Evolutionary conservation across 192 early-diverging fungal genomes (phyloP), one percentile per base, ranked within the genome.

Genomic region (Entrophospora sp.): DNA sequence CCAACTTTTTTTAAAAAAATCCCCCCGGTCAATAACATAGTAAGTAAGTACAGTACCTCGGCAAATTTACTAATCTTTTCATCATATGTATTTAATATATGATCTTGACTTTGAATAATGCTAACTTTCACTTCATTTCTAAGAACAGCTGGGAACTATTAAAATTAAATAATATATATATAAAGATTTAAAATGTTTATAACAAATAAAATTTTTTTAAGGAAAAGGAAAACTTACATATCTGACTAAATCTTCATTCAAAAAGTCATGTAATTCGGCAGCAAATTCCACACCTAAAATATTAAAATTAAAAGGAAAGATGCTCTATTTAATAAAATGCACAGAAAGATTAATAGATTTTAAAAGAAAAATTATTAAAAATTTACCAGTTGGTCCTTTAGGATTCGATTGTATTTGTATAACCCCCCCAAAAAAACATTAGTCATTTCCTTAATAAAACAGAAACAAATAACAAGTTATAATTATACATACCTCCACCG

Each of bases 31-130:
- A n/a, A n/a, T n/a, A n/a, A n/a, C n/a, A n/a, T n/a, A n/a, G n/a
- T n/a, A n/a, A n/a, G n/a, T n/a, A n/a, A n/a, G n/a, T n/a, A n/a
- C n/a, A n/a, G n/a, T 32, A 83, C 72, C 66, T 90, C 88, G 1
- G 86, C 81, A 70, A 81, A 86, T 14, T 73, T 51, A 55, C 83
- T 84, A 37, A 90, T 90, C 40, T 77, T 79, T 42, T 73, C 67
- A 69, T 72, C 75, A 48, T 77, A 90, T 3, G 86, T 88, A 53
- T 90, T 90, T 5, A 90, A 66, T 45, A 90, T 86, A 67, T 90
- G 88, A 61, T 81, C 84, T 28, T 77, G 75, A 32, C 81, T 80
- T 63, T 90, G 87, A 42, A 90, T 85, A 20, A 90, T 79, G 20
- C 68, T 77, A 25, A 90, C 81, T 22, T 61, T 36, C 0, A 86